Percentiles rank a stretch among this genome's conserved stretches.
phyloP scores from a whole-genome alignment of 352 stramenopile species.

The Globisporangium abappressorium region DNA sequence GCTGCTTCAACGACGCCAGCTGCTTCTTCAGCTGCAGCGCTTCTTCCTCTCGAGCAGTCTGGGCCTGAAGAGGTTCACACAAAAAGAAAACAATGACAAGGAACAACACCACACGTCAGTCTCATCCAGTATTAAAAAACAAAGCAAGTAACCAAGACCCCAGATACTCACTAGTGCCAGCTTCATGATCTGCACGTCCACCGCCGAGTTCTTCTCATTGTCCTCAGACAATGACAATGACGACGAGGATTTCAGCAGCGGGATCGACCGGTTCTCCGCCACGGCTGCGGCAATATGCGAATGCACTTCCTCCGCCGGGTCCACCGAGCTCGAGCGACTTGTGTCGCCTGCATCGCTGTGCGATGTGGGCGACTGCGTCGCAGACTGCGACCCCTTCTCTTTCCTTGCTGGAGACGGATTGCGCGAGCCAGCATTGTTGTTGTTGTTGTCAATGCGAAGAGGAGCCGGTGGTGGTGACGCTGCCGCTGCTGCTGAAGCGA shows the following conservation, averaged over 20 bases:
- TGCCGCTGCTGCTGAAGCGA: constrained; percentile 26
- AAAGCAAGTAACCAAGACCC: neutral
- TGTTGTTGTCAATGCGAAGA: constrained; percentile 20
- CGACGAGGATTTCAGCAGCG: constrained; percentile 25
- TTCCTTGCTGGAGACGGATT: constrained; percentile 31
- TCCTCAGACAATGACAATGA: neutral
- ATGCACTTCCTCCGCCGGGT: constrained; percentile 30
- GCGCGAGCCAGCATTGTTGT: constrained; percentile 10
- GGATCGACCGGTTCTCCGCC: constrained; percentile 44
- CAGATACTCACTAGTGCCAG: constrained; percentile 23
- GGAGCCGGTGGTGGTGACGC: neutral
- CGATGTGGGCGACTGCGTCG: constrained; percentile 34
- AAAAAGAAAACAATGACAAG: neutral
- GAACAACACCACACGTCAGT: neutral
- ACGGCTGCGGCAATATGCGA: constrained; percentile 38
- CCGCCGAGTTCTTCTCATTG: neutral
- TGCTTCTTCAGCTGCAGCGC: constrained; percentile 41
- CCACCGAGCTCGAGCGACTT: constrained; percentile 25
- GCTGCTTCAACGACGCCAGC: constrained; percentile 38
- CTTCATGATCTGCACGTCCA: constrained; percentile 22
- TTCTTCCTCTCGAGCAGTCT: constrained; percentile 35
- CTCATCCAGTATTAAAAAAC: neutral
- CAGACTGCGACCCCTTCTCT: constrained; percentile 30
- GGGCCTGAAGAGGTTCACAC: constrained; percentile 19
- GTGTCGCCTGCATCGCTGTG: constrained; percentile 33